Percentiles rank a stretch among this genome's conserved stretches.
These are phyloP conservation scores for Grammothele lineata DNA, from an alignment of 768 basidiomycete genomes.

Conservation along the genomic window DNA sequence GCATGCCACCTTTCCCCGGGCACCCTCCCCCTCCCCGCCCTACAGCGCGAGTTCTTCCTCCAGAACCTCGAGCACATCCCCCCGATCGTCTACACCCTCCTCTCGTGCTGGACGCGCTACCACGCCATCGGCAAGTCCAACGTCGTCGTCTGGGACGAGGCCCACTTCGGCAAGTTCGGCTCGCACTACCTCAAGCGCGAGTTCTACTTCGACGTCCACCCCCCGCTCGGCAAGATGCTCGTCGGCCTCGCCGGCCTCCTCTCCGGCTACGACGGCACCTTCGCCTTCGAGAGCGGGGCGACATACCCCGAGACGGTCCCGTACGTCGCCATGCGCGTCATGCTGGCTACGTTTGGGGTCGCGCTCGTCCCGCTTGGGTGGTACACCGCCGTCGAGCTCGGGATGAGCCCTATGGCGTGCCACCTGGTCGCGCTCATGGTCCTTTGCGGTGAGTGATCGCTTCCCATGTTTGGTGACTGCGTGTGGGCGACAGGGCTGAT, in stretches of 20 bases:
- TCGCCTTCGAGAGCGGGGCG: conserved; percentile 92
- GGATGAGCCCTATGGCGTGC: conserved; percentile 84
- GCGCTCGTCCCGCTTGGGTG: conserved; percentile 94
- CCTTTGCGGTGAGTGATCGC: conserved; percentile 60
- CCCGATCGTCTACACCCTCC: conserved; percentile 83
- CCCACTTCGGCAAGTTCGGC: conserved; percentile 99
- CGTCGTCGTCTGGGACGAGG: conserved; percentile 97
- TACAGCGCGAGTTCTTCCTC: conserved; percentile 66
- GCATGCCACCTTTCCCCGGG: too few species aligned
- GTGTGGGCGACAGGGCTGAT: too few species aligned
- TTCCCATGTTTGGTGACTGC: not conserved
- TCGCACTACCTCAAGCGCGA: conserved; percentile 97
- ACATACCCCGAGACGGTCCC: conserved; percentile 82
- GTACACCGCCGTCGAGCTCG: conserved; percentile 94
- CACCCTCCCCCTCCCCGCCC: too few species aligned
- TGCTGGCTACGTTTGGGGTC: conserved; percentile 92
- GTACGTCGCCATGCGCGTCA: conserved; percentile 91
- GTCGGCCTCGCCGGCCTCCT: conserved; percentile 91
- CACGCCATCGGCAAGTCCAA: conserved; percentile 86
- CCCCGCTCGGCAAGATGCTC: conserved; percentile 98
- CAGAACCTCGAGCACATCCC: conserved; percentile 79
- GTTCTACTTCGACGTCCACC: conserved; percentile 99
- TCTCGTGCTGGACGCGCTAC: conserved; percentile 93
- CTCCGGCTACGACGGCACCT: conserved; percentile 86
- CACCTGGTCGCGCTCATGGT: conserved; percentile 95